Evolutionary conservation across 2,329 filamentous ascomycete genomes (phyloP), one percentile per base, ranked within the genome.

Genomic region (Neofusicoccum umdonicola): DNA sequence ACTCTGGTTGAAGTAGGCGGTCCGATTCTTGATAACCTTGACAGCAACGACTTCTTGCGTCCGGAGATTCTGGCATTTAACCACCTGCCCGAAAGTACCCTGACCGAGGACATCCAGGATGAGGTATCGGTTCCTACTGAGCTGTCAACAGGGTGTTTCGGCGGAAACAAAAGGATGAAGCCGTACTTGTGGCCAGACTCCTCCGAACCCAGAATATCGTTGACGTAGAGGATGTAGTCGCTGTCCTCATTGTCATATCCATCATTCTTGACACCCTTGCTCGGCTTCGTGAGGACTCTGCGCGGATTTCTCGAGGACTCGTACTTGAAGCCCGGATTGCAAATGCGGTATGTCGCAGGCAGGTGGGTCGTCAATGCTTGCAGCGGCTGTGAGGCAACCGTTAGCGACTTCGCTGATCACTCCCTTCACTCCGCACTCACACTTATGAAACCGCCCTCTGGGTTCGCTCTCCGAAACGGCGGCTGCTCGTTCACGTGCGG

Each of bases 211-310:
- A 99, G 83, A 68, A 99, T 99, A 76, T 99, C 95, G 77, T 99
- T 99, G 72, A 99, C 95, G 72, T 98, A 99, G 70, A 99, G 87
- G 73, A 99, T 99, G 76, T 99, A 99, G 75, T 99, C 95, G 77
- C 95, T 98, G 71, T 99, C 95, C 77, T 99, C 95, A 71, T 99
- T 99, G 75, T 99, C 95, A 74, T 95, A 99, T 3, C 95, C 95
- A 80, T 99, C 95, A 74, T 99, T 99, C 84, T 99, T 99, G 67
- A 91, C 87, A 13, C 95, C 95, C 80, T 99, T 99, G 85, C 95
- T 98, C 7, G 95, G 95, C 79, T 99, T 99, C 15, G 95, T 99
- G 69, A 99, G 84, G 57, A 99, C 95, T 77, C 95, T 87, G 67
- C 95, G 90, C 44, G 95, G 95, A 74, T 99, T 99, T 69, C 95